Evolutionary conservation across 1,139 yeast genomes (phyloP).

Genomic region (Kurtzmaniella quercitrusa): DNA sequence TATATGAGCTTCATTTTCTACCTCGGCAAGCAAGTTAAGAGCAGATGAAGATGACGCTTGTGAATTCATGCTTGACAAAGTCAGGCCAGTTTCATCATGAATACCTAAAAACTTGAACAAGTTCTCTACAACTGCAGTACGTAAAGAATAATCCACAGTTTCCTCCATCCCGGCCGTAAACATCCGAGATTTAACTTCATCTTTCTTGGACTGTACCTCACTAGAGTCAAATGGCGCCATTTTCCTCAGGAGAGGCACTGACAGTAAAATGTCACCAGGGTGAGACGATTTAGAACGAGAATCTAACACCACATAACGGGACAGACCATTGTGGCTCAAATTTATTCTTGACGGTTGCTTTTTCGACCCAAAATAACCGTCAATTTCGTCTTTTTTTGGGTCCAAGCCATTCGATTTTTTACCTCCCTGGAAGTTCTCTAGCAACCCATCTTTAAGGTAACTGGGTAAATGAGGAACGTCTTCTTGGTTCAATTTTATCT

Average conservation of each 20-base stretch:
- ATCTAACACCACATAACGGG: slow-evolving; percentile 64
- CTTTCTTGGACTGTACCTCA: slow-evolving; percentile 1
- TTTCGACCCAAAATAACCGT: neutral
- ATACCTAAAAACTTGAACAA: slow-evolving; percentile 73
- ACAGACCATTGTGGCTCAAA: slow-evolving; percentile 12
- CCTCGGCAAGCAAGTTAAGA: neutral
- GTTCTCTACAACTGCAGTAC: slow-evolving; percentile 70
- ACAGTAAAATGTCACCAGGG: slow-evolving; percentile 83
- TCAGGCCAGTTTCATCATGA: slow-evolving; percentile 26
- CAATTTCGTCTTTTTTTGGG: neutral
- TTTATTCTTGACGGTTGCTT: neutral
- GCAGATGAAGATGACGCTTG: slow-evolving; percentile 16
- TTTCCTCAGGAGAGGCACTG: slow-evolving; percentile 67
- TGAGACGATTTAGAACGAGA: slow-evolving; percentile 56
- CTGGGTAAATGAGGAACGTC: slow-evolving; percentile 44
- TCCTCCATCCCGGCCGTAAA: slow-evolving; percentile 65
- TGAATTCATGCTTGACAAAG: slow-evolving; percentile 10
- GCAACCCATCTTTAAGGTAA: slow-evolving; percentile 55
- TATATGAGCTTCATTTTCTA: neutral
- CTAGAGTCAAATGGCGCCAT: slow-evolving; percentile 3
- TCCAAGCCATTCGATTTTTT: neutral
- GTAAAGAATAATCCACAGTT: slow-evolving; percentile 67
- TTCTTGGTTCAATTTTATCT: slow-evolving; percentile 57
- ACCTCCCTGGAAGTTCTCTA: slow-evolving; percentile 31
- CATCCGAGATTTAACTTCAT: slow-evolving; percentile 31